Evolutionary conservation across 345 rosid species (phyloP).

Genomic region (Acer saccharum): DNA sequence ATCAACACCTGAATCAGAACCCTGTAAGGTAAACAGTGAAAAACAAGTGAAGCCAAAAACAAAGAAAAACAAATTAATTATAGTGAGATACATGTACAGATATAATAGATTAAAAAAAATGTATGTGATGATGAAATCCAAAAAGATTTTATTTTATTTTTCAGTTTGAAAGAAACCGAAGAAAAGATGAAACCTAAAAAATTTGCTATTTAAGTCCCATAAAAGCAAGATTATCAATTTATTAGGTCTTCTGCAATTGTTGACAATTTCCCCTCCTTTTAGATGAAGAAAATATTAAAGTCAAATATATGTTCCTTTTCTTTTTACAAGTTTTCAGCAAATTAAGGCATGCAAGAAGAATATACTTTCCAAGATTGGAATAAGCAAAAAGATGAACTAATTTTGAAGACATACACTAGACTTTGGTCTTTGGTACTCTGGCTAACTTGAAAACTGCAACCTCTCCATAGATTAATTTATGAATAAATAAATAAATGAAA

Average conservation of each 20-base stretch:
- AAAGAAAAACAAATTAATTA: neutral
- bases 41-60: neutral
- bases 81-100: conserved; percentile 1
- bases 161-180: neutral
- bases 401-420: neutral
- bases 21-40: conserved; percentile 43
- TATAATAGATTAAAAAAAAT: neutral
- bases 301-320: neutral
- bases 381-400: neutral
- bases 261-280: neutral
- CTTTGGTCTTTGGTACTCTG: neutral
- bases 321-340: neutral
- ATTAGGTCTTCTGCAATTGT: conserved; percentile 1
- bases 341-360: neutral
- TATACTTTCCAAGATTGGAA: neutral
- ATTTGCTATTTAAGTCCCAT: neutral
- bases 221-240: neutral
- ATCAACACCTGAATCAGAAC: conserved; percentile 88
- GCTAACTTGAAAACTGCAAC: neutral
- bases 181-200: neutral
- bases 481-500: neutral
- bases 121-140: neutral
- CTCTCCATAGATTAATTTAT: neutral
- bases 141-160: neutral
- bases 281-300: neutral